Percentiles rank a stretch among this genome's conserved stretches.
phyloP scores from a whole-genome alignment of 306 rosid genomes.

The Ormosia emarginata region DNA sequence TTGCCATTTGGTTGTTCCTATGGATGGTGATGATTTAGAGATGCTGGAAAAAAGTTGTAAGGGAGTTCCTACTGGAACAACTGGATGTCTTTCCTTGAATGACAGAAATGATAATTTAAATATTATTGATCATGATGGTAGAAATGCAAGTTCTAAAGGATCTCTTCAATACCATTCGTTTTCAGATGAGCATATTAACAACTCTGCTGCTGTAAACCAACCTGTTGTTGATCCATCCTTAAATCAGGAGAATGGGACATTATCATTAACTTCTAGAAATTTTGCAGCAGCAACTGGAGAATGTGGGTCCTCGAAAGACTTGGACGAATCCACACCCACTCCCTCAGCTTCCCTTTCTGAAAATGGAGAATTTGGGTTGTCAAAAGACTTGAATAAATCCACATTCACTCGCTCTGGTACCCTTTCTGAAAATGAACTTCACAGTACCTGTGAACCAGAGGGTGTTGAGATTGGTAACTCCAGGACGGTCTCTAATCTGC shows the following conservation, averaged over 20 bases:
- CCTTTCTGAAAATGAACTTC: conserved; percentile 29
- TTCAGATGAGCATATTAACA: conserved; percentile 22
- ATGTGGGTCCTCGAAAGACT: too few species aligned
- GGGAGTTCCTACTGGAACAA: conserved; percentile 37
- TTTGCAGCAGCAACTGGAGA: too few species aligned
- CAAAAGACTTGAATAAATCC: conserved; percentile 34
- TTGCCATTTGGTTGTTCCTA: conserved; percentile 33
- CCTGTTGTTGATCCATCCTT: conserved; percentile 18
- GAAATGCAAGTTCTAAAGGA: conserved; percentile 30
- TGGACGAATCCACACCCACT: too few species aligned
- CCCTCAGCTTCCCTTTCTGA: too few species aligned
- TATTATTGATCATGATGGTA: conserved; percentile 27
- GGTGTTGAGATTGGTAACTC: conserved; percentile 21
- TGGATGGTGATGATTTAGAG: conserved; percentile 36
- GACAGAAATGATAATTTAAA: conserved; percentile 34
- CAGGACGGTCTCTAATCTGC: conserved; percentile 15
- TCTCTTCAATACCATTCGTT: conserved; percentile 34
- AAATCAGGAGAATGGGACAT: conserved; percentile 40
- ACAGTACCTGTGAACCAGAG: conserved; percentile 23
- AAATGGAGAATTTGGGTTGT: conserved; percentile 4
- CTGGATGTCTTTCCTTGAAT: conserved; percentile 35
- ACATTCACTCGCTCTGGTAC: conserved; percentile 14
- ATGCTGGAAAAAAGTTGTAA: conserved; percentile 34
- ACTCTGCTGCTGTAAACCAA: conserved; percentile 23
- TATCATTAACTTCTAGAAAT: conserved; percentile 9